These are phyloP conservation scores for Eucalyptus melliodora DNA, from an alignment of 345 rosid species.

Conservation along the genomic window DNA sequence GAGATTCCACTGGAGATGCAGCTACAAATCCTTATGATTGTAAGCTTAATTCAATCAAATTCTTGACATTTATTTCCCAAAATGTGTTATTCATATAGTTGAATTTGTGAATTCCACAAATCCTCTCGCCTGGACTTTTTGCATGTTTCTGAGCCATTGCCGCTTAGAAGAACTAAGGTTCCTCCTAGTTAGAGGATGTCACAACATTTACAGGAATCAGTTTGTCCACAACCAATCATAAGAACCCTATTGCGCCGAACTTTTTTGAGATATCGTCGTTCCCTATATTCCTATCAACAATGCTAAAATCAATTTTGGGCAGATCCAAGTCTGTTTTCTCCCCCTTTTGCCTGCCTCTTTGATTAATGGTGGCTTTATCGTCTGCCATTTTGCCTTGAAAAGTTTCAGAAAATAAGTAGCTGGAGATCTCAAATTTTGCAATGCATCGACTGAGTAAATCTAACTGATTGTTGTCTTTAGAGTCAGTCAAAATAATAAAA, in stretches of 20 bases:
- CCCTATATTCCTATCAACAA: not conserved
- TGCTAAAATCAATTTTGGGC: not conserved
- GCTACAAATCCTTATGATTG: not conserved
- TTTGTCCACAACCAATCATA: not conserved
- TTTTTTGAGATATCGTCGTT: not conserved
- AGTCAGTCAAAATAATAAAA: not conserved
- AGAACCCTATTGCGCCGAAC: not conserved
- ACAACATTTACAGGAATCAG: not conserved
- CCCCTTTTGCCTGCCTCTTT: not conserved
- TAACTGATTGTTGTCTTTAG: not conserved
- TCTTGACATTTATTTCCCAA: not conserved
- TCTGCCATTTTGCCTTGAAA: not conserved
- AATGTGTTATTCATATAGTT: not conserved
- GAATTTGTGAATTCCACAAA: not conserved
- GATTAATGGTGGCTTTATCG: not conserved
- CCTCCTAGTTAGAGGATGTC: not conserved
- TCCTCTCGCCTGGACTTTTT: not conserved
- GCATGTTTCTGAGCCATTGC: not conserved
- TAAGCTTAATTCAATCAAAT: not conserved
- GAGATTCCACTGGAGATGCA: not conserved
- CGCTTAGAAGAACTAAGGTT: not conserved
- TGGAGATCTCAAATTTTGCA: not conserved
- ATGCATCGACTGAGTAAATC: not conserved
- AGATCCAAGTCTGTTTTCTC: not conserved
- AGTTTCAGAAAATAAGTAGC: not conserved